Conservation (phyloP, 75 land plant species). For the Sequoiadendron giganteum region DNA sequence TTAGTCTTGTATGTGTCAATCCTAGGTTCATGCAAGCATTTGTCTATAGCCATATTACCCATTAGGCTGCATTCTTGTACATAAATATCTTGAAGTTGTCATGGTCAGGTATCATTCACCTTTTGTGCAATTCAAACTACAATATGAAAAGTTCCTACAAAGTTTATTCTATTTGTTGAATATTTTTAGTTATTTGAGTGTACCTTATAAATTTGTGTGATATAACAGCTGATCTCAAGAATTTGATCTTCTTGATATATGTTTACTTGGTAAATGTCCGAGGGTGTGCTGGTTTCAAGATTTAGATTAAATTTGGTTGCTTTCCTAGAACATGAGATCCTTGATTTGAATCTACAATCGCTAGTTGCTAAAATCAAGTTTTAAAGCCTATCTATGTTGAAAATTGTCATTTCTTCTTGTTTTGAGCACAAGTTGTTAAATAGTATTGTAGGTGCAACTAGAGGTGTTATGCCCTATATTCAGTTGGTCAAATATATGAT, state of each 20-base stretch:
- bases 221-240: background rate
- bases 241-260: background rate
- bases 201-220: background rate
- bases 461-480: background rate
- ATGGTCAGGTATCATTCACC: background rate
- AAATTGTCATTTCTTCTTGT: background rate
- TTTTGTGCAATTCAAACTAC: background rate
- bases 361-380: background rate
- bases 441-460: background rate
- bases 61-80: background rate
- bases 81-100: background rate
- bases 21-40: background rate
- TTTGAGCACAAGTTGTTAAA: background rate
- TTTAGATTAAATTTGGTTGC: background rate
- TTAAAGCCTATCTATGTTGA: background rate
- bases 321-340: background rate
- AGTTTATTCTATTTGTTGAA: background rate
- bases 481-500: background rate
- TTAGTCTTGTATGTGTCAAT: background rate
- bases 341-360: background rate
- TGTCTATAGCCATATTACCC: background rate
- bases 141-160: background rate
- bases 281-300: background rate
- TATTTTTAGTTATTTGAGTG: background rate
- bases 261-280: background rate